phyloP scores from a whole-genome alignment of 305 asterid species.

The Fraxinus dipetala region DNA sequence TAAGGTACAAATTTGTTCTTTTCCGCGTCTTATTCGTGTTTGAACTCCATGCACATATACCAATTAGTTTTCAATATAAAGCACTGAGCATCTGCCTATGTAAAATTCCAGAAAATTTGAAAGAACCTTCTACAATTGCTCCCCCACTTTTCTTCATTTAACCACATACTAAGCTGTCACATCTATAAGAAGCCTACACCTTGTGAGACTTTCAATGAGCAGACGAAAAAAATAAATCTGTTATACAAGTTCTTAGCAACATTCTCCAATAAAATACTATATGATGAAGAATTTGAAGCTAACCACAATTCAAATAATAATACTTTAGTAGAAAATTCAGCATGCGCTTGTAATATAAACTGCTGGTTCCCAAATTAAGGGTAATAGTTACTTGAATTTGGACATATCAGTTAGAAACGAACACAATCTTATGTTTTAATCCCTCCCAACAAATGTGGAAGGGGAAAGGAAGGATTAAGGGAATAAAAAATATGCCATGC shows the following conservation, averaged over 20 bases:
- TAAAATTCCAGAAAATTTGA: neutral
- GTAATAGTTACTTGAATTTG: neutral
- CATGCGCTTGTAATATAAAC: neutral
- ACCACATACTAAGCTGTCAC: neutral
- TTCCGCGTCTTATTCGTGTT: neutral
- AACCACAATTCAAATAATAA: neutral
- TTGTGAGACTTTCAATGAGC: neutral
- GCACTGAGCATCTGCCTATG: neutral
- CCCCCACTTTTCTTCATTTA: neutral
- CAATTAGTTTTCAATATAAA: neutral
- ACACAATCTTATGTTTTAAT: neutral
- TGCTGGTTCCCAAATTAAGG: neutral
- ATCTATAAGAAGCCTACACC: neutral
- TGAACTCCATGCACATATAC: neutral
- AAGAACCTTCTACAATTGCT: neutral
- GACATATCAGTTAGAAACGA: neutral
- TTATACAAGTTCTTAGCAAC: neutral
- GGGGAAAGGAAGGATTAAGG: neutral
- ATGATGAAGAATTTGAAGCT: neutral
- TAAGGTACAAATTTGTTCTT: neutral
- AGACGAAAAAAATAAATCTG: neutral
- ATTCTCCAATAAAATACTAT: neutral
- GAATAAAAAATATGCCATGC: neutral
- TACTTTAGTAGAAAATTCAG: neutral
- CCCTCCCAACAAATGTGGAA: neutral